Conservation (phyloP, 371 early-diverging fungal genomes). For the Mortierella sp. region DNA sequence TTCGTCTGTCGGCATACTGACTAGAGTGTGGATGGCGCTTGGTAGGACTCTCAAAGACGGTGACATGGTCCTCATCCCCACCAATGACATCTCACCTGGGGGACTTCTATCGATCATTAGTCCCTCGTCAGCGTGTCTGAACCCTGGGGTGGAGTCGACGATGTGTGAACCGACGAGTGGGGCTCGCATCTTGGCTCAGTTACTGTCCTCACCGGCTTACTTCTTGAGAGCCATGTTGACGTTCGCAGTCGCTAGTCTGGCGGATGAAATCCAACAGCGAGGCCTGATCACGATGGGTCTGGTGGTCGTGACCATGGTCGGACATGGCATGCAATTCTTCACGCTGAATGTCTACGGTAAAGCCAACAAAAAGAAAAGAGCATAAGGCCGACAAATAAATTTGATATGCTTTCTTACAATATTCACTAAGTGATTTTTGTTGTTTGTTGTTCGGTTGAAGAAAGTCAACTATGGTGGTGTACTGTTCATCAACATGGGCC, state of each 20-base stretch:
- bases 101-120: constrained; percentile 9
- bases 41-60: constrained; percentile 22
- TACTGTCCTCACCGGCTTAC: constrained; percentile 26
- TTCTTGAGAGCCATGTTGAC: constrained; percentile 25
- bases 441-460: too few species aligned
- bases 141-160: not conserved
- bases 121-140: not conserved
- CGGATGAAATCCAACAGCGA: constrained; percentile 42
- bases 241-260: constrained; percentile 25
- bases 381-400: too few species aligned
- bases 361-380: not conserved
- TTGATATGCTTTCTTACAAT: too few species aligned
- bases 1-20: constrained; percentile 17
- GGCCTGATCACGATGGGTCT: constrained; percentile 28
- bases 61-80: not conserved
- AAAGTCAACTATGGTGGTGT: constrained; percentile 37
- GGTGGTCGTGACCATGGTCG: constrained; percentile 10
- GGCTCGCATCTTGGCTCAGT: constrained; percentile 32
- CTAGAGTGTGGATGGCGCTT: constrained; percentile 40
- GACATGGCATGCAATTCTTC: constrained; percentile 23
- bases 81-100: not conserved
- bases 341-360: constrained; percentile 38
- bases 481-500: constrained; percentile 28
- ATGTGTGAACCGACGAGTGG: constrained; percentile 19
- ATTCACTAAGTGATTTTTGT: too few species aligned